Evolutionary conservation across 768 basidiomycete genomes (phyloP).

Genomic region (Pholiota microspora): DNA sequence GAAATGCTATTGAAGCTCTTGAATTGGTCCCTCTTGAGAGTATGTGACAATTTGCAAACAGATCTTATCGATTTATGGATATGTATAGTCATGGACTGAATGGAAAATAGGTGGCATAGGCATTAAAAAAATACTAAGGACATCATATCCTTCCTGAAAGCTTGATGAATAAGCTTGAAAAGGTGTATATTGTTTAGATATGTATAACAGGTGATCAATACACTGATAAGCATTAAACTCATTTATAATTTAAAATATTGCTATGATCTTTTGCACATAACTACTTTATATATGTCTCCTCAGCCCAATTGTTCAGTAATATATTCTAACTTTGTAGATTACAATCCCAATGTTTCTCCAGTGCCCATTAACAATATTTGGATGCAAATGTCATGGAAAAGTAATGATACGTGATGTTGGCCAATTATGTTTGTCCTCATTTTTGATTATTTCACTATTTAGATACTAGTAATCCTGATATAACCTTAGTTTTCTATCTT

Average conservation of each 20-base stretch:
- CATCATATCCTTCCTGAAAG: slow-evolving; percentile 16
- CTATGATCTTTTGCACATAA: background rate
- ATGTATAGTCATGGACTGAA: slow-evolving; percentile 18
- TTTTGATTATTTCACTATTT: no score
- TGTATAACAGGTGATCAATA: background rate
- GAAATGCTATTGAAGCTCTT: background rate
- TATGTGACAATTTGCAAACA: background rate
- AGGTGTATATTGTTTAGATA: background rate
- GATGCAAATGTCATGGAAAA: background rate
- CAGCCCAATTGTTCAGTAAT: background rate
- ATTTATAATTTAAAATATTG: background rate
- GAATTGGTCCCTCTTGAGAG: background rate
- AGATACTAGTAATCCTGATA: no score
- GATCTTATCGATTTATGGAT: slow-evolving; percentile 20
- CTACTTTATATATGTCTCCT: background rate
- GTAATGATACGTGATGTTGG: slow-evolving; percentile 3
- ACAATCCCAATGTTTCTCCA: background rate
- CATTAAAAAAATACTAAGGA: slow-evolving; percentile 16
- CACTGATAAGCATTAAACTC: background rate
- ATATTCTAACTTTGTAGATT: background rate
- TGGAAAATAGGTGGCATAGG: slow-evolving; percentile 21
- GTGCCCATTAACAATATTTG: background rate
- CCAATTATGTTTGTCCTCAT: background rate
- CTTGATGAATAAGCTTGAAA: slow-evolving; percentile 1
- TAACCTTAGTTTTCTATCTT: no score